Percentiles rank a stretch among this genome's conserved stretches.
Conservation (phyloP, 2,329 filamentous ascomycete genomes). For the Sclerotinia minor region DNA sequence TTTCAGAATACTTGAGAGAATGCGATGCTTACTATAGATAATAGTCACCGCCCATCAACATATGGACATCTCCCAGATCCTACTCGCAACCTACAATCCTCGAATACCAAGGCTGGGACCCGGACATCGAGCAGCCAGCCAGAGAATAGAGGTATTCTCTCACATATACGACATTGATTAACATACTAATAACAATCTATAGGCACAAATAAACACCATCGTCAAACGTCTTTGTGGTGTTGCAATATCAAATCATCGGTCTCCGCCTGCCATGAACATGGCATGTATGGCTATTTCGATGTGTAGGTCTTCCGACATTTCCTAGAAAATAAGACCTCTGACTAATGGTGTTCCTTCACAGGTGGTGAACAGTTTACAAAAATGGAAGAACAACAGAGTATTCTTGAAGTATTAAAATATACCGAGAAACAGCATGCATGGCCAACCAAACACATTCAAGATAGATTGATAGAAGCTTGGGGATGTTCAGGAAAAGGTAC, state of each 20-base stretch:
- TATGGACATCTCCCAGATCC: conserved; percentile 45
- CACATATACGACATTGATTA: not conserved
- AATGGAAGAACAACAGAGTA: conserved; percentile 37
- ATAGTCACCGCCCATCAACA: conserved; percentile 45
- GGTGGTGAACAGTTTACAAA: conserved; percentile 41
- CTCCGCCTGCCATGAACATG: conserved; percentile 39
- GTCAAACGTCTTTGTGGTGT: conserved; percentile 33
- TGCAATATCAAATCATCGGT: conserved; percentile 31
- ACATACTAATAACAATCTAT: not conserved
- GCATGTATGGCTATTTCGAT: conserved; percentile 42
- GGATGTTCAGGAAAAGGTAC: conserved; percentile 31
- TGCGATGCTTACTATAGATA: not conserved
- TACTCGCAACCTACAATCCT: conserved; percentile 46
- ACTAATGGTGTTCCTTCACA: not conserved
- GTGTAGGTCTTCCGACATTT: conserved; percentile 29
- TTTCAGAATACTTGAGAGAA: not conserved
- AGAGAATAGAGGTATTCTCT: conserved; percentile 28
- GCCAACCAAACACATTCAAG: conserved; percentile 42
- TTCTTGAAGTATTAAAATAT: conserved; percentile 38
- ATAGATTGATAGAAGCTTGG: conserved; percentile 42
- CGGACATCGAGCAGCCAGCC: conserved; percentile 24
- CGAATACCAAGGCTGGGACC: conserved; percentile 33
- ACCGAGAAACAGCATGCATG: conserved; percentile 41
- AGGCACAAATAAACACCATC: conserved; percentile 29
- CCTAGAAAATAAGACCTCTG: not conserved